phyloP scores from a whole-genome alignment of 1,284 basidiomycete species.

The Phlebopus sp. region DNA sequence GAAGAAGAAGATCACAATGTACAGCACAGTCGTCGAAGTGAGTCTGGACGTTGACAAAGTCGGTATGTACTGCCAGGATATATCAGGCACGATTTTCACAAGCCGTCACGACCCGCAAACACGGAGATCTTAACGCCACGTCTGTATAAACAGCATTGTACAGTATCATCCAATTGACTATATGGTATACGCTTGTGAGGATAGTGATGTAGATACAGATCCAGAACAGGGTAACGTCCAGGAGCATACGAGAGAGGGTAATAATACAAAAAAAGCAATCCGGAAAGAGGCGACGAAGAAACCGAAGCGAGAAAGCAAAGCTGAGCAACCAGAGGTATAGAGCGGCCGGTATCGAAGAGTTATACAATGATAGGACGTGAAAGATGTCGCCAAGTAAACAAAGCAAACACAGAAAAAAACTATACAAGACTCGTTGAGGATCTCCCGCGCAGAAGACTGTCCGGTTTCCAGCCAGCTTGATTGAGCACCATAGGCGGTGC shows the following conservation, averaged over 20 bases:
- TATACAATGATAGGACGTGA: slow-evolving; percentile 2
- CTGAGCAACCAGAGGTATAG: slow-evolving; percentile 5
- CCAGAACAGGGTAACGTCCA: slow-evolving; percentile 6
- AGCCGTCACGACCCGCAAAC: slow-evolving; percentile 7
- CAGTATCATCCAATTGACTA: slow-evolving; percentile 27
- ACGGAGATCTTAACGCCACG: slow-evolving; percentile 4
- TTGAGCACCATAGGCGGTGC: slow-evolving; percentile 31
- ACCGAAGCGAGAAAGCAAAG: slow-evolving; percentile 8
- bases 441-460: slow-evolving; percentile 28
- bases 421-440: slow-evolving; percentile 17
- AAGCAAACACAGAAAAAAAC: not conserved
- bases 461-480: slow-evolving; percentile 29
- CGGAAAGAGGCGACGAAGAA: slow-evolving; percentile 10
- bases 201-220: slow-evolving; percentile 24
- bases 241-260: slow-evolving; percentile 6
- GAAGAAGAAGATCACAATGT: slow-evolving; percentile 9
- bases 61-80: slow-evolving; percentile 10
- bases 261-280: slow-evolving; percentile 26
- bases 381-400: not conserved
- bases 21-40: slow-evolving; percentile 7
- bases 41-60: slow-evolving; percentile 8
- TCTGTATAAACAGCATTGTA: slow-evolving; percentile 34
- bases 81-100: slow-evolving; percentile 24
- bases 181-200: slow-evolving; percentile 34
- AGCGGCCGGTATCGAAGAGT: slow-evolving; percentile 2